Conservation (phyloP, 768 basidiomycete genomes). For the Mycena galopus region DNA sequence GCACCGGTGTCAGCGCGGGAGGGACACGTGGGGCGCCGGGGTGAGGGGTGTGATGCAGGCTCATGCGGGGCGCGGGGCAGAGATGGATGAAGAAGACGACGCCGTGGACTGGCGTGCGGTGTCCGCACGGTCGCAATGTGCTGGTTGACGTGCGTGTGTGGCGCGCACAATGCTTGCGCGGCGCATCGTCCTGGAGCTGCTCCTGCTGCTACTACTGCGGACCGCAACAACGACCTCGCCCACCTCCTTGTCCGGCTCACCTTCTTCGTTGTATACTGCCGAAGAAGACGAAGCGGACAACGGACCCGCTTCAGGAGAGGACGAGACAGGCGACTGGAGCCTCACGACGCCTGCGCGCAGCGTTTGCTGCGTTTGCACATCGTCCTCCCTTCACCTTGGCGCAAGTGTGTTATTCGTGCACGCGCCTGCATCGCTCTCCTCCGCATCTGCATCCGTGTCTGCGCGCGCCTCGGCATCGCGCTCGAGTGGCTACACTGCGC, state of each 20-base stretch:
- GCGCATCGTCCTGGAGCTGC: constrained; percentile 30
- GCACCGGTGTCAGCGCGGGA: too few species aligned
- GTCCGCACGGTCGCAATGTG: constrained; percentile 43
- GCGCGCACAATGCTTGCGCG: constrained; percentile 33
- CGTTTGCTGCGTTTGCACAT: constrained; percentile 33
- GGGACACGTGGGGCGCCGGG: too few species aligned
- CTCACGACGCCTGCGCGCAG: constrained; percentile 34
- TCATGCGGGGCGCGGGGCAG: too few species aligned
- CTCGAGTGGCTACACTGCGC: too few species aligned
- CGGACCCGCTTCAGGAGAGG: constrained; percentile 28
- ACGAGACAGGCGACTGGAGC: too few species aligned
- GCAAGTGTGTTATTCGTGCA: background rate
- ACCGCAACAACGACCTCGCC: too few species aligned
- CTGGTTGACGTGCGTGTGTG: background rate
- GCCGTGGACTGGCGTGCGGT: constrained; percentile 39
- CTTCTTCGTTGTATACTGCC: constrained; percentile 18
- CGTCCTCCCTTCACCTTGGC: constrained; percentile 21
- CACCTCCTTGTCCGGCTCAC: too few species aligned
- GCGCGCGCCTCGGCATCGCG: constrained; percentile 20
- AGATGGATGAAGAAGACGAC: too few species aligned
- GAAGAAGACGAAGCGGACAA: constrained; percentile 20
- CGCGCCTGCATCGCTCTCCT: too few species aligned
- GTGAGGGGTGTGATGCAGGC: too few species aligned
- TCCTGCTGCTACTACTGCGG: constrained; percentile 1
- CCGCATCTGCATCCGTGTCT: too few species aligned